Conservation (phyloP, 352 stramenopile genomes). For the Phytophthora foliorum region DNA sequence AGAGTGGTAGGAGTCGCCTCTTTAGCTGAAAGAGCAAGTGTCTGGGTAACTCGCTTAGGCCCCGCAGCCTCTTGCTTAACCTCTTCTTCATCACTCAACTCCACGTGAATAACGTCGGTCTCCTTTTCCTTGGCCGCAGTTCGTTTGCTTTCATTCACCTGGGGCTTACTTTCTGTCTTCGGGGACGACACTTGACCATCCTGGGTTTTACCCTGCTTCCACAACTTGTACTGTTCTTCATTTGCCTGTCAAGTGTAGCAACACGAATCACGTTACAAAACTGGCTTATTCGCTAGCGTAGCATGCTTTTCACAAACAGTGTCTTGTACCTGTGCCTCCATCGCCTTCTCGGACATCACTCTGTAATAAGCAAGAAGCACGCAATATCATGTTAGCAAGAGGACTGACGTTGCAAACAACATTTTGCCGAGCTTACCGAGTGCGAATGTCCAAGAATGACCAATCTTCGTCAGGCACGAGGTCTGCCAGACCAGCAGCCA, state of each 20-base stretch:
- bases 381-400: slow-evolving; percentile 4
- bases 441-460: slow-evolving; percentile 83
- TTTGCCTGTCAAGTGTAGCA: slow-evolving; percentile 54
- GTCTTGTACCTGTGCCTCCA: slow-evolving; percentile 71
- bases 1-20: slow-evolving; percentile 44
- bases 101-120: slow-evolving; percentile 25
- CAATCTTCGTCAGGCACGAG: slow-evolving; percentile 87
- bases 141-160: slow-evolving; percentile 3
- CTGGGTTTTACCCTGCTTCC: slow-evolving; percentile 50
- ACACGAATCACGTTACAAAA: not conserved
- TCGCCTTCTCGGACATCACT: slow-evolving; percentile 79
- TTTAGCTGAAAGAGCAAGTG: slow-evolving; percentile 41
- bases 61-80: slow-evolving; percentile 14
- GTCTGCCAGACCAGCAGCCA: slow-evolving; percentile 67
- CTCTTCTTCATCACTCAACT: slow-evolving; percentile 27
- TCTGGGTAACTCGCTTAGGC: slow-evolving; percentile 26
- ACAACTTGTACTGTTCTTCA: slow-evolving; percentile 73
- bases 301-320: not conserved
- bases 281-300: not conserved
- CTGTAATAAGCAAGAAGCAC: slow-evolving; percentile 37
- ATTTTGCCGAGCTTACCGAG: slow-evolving; percentile 43
- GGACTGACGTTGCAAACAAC: not conserved
- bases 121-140: slow-evolving; percentile 27
- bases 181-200: slow-evolving; percentile 2
- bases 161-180: slow-evolving; percentile 11